phyloP scores from a whole-genome alignment of 73 alveolate genomes.

The Stentor roeselii region DNA sequence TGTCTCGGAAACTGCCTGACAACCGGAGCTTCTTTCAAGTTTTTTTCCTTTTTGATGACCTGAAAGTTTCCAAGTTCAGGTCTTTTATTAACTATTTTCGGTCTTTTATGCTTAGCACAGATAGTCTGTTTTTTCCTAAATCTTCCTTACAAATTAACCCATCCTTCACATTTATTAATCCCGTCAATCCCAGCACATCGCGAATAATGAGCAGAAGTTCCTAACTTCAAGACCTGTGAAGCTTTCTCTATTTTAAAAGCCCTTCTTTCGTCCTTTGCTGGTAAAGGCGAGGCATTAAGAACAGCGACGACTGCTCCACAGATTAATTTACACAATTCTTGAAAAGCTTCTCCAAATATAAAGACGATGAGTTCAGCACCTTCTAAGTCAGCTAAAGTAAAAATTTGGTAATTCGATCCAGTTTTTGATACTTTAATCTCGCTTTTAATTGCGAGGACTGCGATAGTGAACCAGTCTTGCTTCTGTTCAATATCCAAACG shows the following conservation, averaged over 20 bases:
- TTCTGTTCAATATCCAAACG: neutral
- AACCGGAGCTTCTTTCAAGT: neutral
- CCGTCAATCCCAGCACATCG: neutral
- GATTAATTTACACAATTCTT: neutral
- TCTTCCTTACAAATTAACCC: neutral
- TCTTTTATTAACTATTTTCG: neutral
- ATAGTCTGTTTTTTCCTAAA: neutral
- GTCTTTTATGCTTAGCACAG: slow-evolving; percentile 8
- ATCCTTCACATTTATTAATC: slow-evolving; percentile 21
- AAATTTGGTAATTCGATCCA: neutral
- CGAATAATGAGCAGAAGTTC: neutral
- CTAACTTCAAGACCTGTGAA: neutral
- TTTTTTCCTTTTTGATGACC: neutral
- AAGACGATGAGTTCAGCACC: neutral
- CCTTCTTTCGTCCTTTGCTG: neutral
- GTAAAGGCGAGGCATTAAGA: slow-evolving; percentile 6
- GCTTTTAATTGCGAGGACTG: neutral
- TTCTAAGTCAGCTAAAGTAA: neutral
- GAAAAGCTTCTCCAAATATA: neutral
- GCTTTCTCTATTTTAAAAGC: neutral
- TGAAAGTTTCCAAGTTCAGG: neutral
- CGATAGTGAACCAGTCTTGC: slow-evolving; percentile 21
- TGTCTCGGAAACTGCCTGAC: slow-evolving; percentile 9
- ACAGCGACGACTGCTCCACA: neutral
- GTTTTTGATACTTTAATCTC: neutral